Base-by-base conservation (phyloP, 345 rosid species). In the Brassica carinata region DNA sequence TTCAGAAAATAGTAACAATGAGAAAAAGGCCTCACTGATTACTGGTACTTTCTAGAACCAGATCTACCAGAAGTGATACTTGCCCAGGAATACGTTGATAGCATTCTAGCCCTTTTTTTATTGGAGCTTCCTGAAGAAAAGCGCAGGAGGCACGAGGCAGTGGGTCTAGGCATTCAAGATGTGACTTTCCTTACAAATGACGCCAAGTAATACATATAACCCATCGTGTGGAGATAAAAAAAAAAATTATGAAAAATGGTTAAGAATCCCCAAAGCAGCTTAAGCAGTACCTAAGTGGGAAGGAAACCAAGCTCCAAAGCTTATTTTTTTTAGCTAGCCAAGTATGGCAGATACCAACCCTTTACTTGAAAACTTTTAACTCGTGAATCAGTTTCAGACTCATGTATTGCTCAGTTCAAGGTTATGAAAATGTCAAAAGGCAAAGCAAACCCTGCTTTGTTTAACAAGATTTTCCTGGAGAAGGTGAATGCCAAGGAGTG, bases 151-250 rank as follows among this genome's bases (percentile, higher is more conserved):
- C 90, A 88, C 64, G 96, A 95, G 84, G 85, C 80, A 5, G 85
- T 95, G 99, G 97, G 96, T 53, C 84, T 95, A 67, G 87, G 92
- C 82, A 89, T 91, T 92, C 97, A 89, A 76, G 98, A 95, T 80
- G 92, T 93, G 61, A 90, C 93, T 81, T 95, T 90, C 94, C 96
- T 95, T 9, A 88, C 94, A 17, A 95, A 91, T 67, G 94, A 93
- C 74, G 79, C 83, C 63, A 86, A 86, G 26, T 1, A 23, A 23
- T 23, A 23, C 26, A 23, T 43, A 43, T 43, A 43, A 43, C 51
- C 11, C 8, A 38, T 38, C 11, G 45, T 38, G 45, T 38, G 11
- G 2, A 8, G 11, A 43, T 43, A 10, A 3, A 10, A 8, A 43
- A 43, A 43, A 43, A 10, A 43, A 14, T 43, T 43, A 10, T 43